A percentile compares a stretch with the other conserved stretches of the same genome.
Conservation (phyloP, 257 asterid genomes). For the Solanum sitiens region DNA sequence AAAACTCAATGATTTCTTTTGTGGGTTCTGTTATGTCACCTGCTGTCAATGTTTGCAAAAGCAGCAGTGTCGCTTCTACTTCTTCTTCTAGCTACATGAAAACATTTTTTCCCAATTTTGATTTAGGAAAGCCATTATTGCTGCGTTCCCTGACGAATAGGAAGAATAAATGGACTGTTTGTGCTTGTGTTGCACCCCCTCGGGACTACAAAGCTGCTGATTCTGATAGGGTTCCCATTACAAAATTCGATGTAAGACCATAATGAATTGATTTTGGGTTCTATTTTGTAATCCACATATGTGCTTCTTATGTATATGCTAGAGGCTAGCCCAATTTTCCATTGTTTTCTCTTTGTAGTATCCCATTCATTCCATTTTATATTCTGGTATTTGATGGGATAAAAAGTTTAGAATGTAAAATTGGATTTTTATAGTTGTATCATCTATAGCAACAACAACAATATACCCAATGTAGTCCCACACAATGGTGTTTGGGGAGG, state of each 20-base stretch:
- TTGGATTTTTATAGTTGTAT: not conserved
- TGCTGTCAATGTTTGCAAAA: conserved; percentile 14
- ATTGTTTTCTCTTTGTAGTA: not conserved
- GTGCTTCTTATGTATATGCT: not conserved
- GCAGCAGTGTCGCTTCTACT: conserved; percentile 6
- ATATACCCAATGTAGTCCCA: not conserved
- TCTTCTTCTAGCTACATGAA: not conserved
- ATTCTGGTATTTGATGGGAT: not conserved
- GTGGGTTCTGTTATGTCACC: conserved; percentile 21
- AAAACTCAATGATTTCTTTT: conserved; percentile 4
- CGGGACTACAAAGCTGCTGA: conserved; percentile 31
- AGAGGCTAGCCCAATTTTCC: not conserved
- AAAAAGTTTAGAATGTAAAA: not conserved
- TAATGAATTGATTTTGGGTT: not conserved
- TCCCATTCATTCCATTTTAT: not conserved
- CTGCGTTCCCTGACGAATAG: not conserved
- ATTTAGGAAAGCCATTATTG: conserved; percentile 12
- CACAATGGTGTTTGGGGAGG: not conserved
- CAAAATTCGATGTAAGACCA: conserved; percentile 29
- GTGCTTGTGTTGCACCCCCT: conserved; percentile 58
- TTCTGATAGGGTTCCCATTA: conserved; percentile 15
- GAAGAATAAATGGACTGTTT: conserved; percentile 26
- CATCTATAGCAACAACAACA: not conserved
- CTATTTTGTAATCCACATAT: not conserved
- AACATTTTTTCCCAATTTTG: conserved; percentile 6